Base-by-base conservation (phyloP, 2,329 filamentous ascomycete genomes). In the Leptosphaerulina australis region DNA sequence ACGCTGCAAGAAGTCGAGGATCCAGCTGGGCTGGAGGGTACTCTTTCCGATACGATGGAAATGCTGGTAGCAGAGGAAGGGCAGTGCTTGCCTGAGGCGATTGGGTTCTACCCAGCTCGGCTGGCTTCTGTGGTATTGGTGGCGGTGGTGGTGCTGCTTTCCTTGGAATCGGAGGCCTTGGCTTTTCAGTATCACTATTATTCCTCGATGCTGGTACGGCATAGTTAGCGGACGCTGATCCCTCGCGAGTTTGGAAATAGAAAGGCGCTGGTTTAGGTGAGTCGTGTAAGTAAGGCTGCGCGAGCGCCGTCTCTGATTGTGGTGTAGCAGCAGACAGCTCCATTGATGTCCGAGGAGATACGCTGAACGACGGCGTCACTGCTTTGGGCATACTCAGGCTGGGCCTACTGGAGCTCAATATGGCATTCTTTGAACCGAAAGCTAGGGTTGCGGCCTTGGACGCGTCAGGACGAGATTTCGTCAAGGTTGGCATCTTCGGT, bases 391-490 rank as follows among this genome's bases (percentile, higher is more conserved):
- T 37, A 29, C 33, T 55, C 30, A 60, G 24, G 33, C 24, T 48
- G 1, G 61, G 62, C 20, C 57, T 63, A 21, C 37, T 59, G 3
- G 62, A 57, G 29, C 41, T 50, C 6, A 57, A n/a, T 15, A 49
- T 50, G 14, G 61, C 22, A 15, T 30, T 30, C 10, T 63, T 74
- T 68, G 54, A 76, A 60, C 65, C 64, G 83, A 84, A 87, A n/a
- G 83, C 83, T 50, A 85, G 76, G 3, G 83, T 83, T 2, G 84
- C 84, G 3, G 84, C 84, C 60, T 82, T 84, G 14, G 84, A 82
- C 15, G 84, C 83, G 50, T 81, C 80, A 28, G 80, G 78, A 28
- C 74, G 67, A 24, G 76, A 74, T 37, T 71, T 76, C 43, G 77
- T 65, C 15, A 73, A 76, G 15, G 67, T 71, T 2, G 73, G 66